Evolutionary conservation across 257 asterid genomes (phyloP).

Genomic region (Solanum medicagineum): DNA sequence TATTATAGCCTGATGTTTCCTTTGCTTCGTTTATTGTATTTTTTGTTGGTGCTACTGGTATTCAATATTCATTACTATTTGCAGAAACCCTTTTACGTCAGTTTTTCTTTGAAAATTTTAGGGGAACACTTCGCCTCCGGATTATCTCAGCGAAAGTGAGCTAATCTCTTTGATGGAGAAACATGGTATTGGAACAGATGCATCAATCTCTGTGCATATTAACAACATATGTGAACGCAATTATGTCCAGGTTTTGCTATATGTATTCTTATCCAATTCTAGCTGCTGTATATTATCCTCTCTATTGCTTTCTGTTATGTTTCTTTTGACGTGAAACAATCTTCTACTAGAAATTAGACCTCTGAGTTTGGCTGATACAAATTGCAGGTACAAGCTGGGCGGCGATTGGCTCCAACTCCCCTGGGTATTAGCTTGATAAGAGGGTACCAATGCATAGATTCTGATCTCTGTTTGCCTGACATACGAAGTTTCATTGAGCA

Average conservation of each 20-base stretch:
- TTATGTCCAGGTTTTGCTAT: slow-evolving; percentile 63
- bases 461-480: slow-evolving; percentile 87
- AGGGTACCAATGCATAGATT: slow-evolving; percentile 89
- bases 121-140: slow-evolving; percentile 82
- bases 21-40: not conserved
- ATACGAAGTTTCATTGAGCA: slow-evolving; percentile 93
- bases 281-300: not conserved
- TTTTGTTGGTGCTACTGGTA: not conserved
- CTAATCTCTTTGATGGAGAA: slow-evolving; percentile 91
- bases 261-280: slow-evolving; percentile 5
- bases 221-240: slow-evolving; percentile 86
- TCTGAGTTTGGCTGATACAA: not conserved
- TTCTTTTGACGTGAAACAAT: not conserved
- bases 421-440: slow-evolving; percentile 84
- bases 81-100: not conserved
- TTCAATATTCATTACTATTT: not conserved
- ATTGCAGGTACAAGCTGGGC: slow-evolving; percentile 77
- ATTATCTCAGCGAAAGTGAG: slow-evolving; percentile 80
- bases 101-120: slow-evolving; percentile 16
- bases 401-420: slow-evolving; percentile 80
- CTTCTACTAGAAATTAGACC: not conserved
- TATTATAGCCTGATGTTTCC: not conserved
- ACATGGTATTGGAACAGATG: slow-evolving; percentile 92
- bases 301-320: not conserved
- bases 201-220: slow-evolving; percentile 83